phyloP scores from a whole-genome alignment of 2,329 filamentous ascomycete species.

The Raffaelea ambrosiae region DNA sequence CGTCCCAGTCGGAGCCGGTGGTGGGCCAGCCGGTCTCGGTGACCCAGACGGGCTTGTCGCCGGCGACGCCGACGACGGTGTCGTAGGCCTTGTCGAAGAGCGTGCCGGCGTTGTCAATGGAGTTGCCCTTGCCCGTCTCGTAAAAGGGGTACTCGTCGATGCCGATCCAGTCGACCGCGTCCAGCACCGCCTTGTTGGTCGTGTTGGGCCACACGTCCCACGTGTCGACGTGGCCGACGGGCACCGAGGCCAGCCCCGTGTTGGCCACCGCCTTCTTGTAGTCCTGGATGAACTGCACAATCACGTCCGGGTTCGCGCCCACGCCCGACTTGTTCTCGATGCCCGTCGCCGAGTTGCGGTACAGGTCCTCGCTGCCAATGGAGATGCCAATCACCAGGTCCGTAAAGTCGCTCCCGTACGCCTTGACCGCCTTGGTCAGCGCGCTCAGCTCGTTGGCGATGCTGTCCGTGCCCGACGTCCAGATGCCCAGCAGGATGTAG shows the following conservation, averaged over 20 bases:
- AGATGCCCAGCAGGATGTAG: constrained; percentile 56
- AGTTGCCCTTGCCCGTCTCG: constrained; percentile 46
- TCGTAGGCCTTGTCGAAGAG: constrained; percentile 46
- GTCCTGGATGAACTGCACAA: constrained; percentile 59
- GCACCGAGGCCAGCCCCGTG: constrained; percentile 30
- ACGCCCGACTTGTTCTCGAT: constrained; percentile 52
- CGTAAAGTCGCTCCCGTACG: constrained; percentile 40
- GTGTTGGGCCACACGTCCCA: constrained; percentile 55
- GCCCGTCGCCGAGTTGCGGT: constrained; percentile 53
- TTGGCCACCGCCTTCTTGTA: constrained; percentile 49
- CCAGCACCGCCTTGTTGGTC: constrained; percentile 51
- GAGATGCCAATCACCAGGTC: constrained; percentile 56
- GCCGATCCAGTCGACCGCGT: constrained; percentile 56
- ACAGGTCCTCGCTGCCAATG: constrained; percentile 60
- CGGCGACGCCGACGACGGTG: constrained; percentile 33
- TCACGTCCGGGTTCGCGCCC: constrained; percentile 48
- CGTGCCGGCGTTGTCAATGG: constrained; percentile 43
- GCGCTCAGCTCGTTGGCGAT: constrained; percentile 54
- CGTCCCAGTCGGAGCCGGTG: constrained; percentile 41
- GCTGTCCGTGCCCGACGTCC: constrained; percentile 46
- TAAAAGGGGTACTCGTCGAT: constrained; percentile 61
- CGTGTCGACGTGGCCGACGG: constrained; percentile 60
- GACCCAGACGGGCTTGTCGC: constrained; percentile 14
- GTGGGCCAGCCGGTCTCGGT: constrained; percentile 45
- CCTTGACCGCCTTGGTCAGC: constrained; percentile 45